Percentiles rank a stretch among this genome's conserved stretches.
Conservation (phyloP, 495 filamentous ascomycete species). For the Astrothelium subdiscretum region DNA sequence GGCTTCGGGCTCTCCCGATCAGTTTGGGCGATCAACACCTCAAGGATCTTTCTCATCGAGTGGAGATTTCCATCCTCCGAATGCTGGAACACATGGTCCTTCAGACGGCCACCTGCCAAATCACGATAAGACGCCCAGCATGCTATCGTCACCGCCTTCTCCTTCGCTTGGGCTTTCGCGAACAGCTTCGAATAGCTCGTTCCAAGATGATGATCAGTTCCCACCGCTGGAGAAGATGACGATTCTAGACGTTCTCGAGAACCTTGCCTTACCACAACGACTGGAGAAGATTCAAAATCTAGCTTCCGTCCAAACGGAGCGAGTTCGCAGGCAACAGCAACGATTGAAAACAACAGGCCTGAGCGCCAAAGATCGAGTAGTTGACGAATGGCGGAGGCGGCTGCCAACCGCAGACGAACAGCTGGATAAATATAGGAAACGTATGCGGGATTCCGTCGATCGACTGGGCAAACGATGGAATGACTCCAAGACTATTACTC, state of each 20-base stretch:
- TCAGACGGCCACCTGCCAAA: not conserved
- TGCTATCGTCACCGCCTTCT: conserved; percentile 36
- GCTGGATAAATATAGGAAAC: conserved; percentile 76
- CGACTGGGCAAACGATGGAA: conserved; percentile 76
- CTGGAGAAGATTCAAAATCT: conserved; percentile 78
- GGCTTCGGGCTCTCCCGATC: not conserved
- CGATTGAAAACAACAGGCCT: conserved; percentile 49
- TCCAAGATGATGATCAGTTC: conserved; percentile 58
- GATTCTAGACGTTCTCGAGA: conserved; percentile 87
- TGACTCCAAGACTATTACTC: conserved; percentile 72
- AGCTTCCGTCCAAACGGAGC: conserved; percentile 69
- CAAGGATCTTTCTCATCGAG: not conserved
- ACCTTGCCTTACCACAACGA: conserved; percentile 76
- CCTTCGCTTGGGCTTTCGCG: conserved; percentile 46
- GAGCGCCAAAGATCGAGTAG: conserved; percentile 57
- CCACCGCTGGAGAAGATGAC: conserved; percentile 86
- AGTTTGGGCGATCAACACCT: not conserved
- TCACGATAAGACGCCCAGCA: conserved; percentile 15
- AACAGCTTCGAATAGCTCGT: conserved; percentile 58
- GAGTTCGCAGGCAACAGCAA: conserved; percentile 69
- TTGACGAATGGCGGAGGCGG: conserved; percentile 76
- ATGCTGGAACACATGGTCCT: conserved; percentile 2
- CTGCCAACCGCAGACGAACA: conserved; percentile 78
- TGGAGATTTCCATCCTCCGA: conserved; percentile 11
- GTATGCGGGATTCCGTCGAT: conserved; percentile 81